Evolutionary conservation across 2,329 filamentous ascomycete species (phyloP).

Genomic region (Aureobasidium leucospermi): DNA sequence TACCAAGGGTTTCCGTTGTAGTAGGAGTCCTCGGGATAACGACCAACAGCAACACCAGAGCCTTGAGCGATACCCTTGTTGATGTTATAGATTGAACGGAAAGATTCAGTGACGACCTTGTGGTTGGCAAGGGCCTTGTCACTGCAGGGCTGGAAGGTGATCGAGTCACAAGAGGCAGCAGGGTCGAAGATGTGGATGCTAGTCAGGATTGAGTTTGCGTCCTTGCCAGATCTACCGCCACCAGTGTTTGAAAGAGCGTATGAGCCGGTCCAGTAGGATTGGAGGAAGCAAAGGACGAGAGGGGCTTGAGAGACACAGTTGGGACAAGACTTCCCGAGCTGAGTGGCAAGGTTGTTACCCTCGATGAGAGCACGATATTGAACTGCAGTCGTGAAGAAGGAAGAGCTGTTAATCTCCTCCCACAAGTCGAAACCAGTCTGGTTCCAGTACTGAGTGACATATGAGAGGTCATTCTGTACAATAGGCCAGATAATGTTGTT

Average conservation of each 20-base stretch:
- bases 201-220: constrained; percentile 58
- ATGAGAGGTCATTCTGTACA: constrained; percentile 66
- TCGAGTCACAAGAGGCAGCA: constrained; percentile 52
- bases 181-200: constrained; percentile 60
- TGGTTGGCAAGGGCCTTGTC: constrained; percentile 57
- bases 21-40: constrained; percentile 55
- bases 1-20: constrained; percentile 62
- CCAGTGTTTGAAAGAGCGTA: constrained; percentile 64
- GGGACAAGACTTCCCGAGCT: constrained; percentile 53
- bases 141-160: constrained; percentile 73
- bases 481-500: constrained; percentile 61
- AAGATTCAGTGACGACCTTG: constrained; percentile 67
- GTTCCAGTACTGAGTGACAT: constrained; percentile 63
- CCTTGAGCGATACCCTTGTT: constrained; percentile 59
- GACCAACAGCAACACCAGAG: constrained; percentile 43
- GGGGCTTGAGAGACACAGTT: constrained; percentile 60
- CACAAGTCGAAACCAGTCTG: constrained; percentile 65
- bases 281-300: constrained; percentile 64
- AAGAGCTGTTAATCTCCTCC: constrained; percentile 71
- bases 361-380: constrained; percentile 60
- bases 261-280: constrained; percentile 63
- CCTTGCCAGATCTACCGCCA: constrained; percentile 58
- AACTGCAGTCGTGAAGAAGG: constrained; percentile 68
- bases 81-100: constrained; percentile 62
- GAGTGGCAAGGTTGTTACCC: constrained; percentile 58